A percentile compares a stretch with the other conserved stretches of the same genome.
Conservation (phyloP, 768 basidiomycete species). For the Auriscalpium microsporum region DNA sequence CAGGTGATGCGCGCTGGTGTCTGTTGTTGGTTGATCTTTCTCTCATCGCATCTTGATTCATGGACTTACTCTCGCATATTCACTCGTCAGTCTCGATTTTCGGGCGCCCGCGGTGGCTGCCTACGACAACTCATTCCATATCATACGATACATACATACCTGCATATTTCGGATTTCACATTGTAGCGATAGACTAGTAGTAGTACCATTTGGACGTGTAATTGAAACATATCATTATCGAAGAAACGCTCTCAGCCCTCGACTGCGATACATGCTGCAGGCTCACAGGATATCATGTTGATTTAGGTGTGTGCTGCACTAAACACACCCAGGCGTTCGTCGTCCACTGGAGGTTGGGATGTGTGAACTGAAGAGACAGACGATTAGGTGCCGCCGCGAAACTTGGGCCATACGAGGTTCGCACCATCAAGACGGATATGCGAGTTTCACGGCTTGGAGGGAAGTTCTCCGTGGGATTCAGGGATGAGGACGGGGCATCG, state of each 20-base stretch:
- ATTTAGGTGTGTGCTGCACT: too few relatives aligned
- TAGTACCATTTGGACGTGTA: background rate
- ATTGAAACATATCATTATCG: background rate
- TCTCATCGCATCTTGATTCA: background rate
- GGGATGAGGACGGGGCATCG: too few relatives aligned
- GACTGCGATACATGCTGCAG: too few relatives aligned
- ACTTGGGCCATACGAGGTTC: too few relatives aligned
- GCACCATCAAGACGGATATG: too few relatives aligned
- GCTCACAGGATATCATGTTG: too few relatives aligned
- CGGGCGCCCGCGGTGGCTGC: background rate
- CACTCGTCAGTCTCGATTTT: background rate
- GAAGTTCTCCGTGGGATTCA: too few relatives aligned
- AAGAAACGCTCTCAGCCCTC: background rate
- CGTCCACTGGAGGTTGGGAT: too few relatives aligned
- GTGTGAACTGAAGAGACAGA: too few relatives aligned
- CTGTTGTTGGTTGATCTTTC: background rate
- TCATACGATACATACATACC: background rate
- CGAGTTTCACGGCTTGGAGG: too few relatives aligned
- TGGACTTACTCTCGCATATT: background rate
- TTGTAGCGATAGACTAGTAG: background rate
- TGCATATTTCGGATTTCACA: background rate
- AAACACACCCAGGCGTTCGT: too few relatives aligned
- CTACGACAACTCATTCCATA: background rate
- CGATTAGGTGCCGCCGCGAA: too few relatives aligned
- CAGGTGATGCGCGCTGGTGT: slow-evolving; percentile 21